Evolutionary conservation across 352 stramenopile genomes (phyloP).

Genomic region (Blastocystis sp.): DNA sequence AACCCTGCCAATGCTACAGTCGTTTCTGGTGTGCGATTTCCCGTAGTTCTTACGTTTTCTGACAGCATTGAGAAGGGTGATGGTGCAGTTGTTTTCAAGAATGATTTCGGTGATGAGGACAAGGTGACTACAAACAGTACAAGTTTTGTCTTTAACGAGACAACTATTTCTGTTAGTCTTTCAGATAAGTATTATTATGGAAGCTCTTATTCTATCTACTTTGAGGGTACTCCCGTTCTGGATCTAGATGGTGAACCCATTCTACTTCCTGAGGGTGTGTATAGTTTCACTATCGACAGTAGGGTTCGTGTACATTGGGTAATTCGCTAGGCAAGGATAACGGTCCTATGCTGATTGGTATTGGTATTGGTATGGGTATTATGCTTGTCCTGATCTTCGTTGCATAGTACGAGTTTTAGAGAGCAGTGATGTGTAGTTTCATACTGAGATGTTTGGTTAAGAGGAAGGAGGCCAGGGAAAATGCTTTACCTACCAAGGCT

Average conservation of each 20-base stretch:
- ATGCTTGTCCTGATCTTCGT: conserved; percentile 50
- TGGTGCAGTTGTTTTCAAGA: background rate
- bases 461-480: conserved; percentile 48
- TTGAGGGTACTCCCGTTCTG: background rate
- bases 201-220: conserved; percentile 44
- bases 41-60: conserved; percentile 38
- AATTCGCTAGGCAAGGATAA: conserved; percentile 36
- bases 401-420: background rate
- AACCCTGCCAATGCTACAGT: background rate
- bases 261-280: background rate
- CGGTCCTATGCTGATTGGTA: conserved; percentile 43
- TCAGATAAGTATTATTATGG: conserved; percentile 7
- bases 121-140: background rate
- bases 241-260: background rate
- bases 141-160: background rate
- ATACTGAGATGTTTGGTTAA: conserved; percentile 44
- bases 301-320: background rate
- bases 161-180: background rate
- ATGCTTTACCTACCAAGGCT: background rate
- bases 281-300: conserved; percentile 31
- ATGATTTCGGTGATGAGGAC: conserved; percentile 2
- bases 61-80: background rate
- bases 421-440: conserved; percentile 3
- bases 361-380: conserved; percentile 43
- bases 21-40: background rate